Evolutionary conservation across 352 stramenopile species (phyloP), one percentile per base, ranked within the genome.

Genomic region (Pythium brassicae): DNA sequence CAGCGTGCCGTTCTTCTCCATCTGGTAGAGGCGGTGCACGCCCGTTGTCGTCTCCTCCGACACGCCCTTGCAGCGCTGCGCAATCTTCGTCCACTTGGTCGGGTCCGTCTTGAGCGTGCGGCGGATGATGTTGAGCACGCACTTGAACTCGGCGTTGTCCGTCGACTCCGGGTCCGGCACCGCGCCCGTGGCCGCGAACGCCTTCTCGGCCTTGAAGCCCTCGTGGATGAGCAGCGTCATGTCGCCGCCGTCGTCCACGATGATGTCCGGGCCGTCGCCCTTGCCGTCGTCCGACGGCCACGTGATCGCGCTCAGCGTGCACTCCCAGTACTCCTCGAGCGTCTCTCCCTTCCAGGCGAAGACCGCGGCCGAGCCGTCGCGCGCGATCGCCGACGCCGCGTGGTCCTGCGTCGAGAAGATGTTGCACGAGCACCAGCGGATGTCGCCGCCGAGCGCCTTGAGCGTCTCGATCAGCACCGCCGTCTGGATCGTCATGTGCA

Each of bases 401-500:
- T 99, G 97, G 77, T 99, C 96, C 78, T 99, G 96, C 54, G 97
- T 99, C 43, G 92, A 98, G 81, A 99, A 99, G 64, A 99, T 99
- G 93, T 99, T 99, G 87, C 97, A 99, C 54, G 87, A 98, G 85
- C 97, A 99, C 97, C 97, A 99, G 57, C 97, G 90, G 48, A 99
- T 96, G 76, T 99, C 92, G 62, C 85, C 94, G 62, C 97, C 96
- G 44, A 99, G 87, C 26, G 92, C 83, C 74, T 98, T 97, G 26
- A 99, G 78, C 17, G 97, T 99, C 79, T 99, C 96, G 65, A 99
- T 99, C 45, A 99, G 90, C 56, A 99, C 97, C 22, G 95, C 97
- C 19, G 97, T 99, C 76, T 99, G 97, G 76, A 99, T 98, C 61
- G 97, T 99, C 97, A 99, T 99, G 89, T 99, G 97, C 59, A 99